Percentiles rank a stretch among this genome's conserved stretches.
Conservation (phyloP, 202 grass and related monocot species). For the Dendrocalamus latiflorus region DNA sequence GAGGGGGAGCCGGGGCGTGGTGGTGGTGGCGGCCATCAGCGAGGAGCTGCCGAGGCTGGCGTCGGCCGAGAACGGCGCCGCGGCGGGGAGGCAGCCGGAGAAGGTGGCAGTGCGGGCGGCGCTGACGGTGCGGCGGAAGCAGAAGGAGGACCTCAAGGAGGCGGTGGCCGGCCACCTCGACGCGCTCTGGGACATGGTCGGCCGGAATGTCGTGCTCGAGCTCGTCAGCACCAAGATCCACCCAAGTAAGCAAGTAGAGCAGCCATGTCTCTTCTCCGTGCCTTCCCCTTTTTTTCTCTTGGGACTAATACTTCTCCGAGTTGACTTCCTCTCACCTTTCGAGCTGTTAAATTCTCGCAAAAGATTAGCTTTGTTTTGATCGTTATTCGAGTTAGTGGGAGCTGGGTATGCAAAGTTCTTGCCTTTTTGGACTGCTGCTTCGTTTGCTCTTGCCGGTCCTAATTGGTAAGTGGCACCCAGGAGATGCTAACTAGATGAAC, state of each 20-base stretch:
- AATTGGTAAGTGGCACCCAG: conserved; percentile 4
- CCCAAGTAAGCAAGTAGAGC: conserved; percentile 45
- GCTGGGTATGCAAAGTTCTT: conserved; percentile 8
- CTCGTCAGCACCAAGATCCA: conserved; percentile 93
- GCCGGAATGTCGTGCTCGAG: conserved; percentile 70
- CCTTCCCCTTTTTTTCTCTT: neutral
- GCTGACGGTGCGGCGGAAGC: conserved; percentile 89
- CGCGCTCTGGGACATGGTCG: conserved; percentile 80
- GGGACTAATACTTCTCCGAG: neutral
- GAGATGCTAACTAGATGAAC: conserved; percentile 19
- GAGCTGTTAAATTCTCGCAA: neutral
- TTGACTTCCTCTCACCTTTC: conserved; percentile 24
- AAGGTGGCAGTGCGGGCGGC: conserved; percentile 70
- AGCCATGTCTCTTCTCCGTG: neutral
- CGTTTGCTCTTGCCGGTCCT: neutral
- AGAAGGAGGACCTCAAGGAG: too few relatives aligned
- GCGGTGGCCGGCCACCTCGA: conserved; percentile 73
- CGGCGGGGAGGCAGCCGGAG: neutral
- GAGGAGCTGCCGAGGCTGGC: conserved; percentile 60
- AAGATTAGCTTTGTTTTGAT: neutral
- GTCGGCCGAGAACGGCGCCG: conserved; percentile 10
- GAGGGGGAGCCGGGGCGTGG: neutral
- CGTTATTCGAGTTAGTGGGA: neutral
- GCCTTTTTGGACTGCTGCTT: conserved; percentile 13
- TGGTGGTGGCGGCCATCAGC: conserved; percentile 67